Base-by-base conservation (phyloP, 2,329 filamentous ascomycete genomes). In the Cercospora zeae-maydis region DNA sequence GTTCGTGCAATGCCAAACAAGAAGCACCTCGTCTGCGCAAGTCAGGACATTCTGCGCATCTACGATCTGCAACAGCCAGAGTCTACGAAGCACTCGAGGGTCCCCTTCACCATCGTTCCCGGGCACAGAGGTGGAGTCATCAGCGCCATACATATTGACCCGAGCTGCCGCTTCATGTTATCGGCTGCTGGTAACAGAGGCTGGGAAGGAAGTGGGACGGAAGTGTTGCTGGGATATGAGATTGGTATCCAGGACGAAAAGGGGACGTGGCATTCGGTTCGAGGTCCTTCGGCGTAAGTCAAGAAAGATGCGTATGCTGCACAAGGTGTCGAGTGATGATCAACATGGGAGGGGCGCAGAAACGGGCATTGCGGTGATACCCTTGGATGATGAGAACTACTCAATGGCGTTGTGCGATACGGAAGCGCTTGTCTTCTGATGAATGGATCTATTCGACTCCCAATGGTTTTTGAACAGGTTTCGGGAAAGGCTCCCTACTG, bases 51-150 rank as follows among this genome's bases (percentile, higher is more conserved):
- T 69, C 83, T 99, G 13, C 86, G 95, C 3, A 83, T 99, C 0
- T 99, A 98, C 75, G 95, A 99, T 73, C 81, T 98, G 16, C 51
- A 85, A 90, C 57, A 83, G 85, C 33, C 82, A 84, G 24, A 78
- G 82, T 1, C 81, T 39, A 57, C 91, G 88, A 71, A 67, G 34
- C 89, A 92, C 73, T 90, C 91, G 0, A 88, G 89, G 0, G 92
- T 96, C 0, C 95, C 95, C 0, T 99, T 98, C 76, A 83, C 96
- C n/a, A 97, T 99, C 68, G 88, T 99, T 24, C 95, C 95, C 0
- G 95, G 95, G 0, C 95, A 89, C 73, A 82, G 92, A 14, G 93
- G 93, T 0, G 93, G 93, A 49, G 91, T 96, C 45, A 93, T 97
- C 45, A 91, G 89, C 0, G 87, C 89, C 64, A 79, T 98, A 9